Evolutionary conservation across 257 asterid genomes (phyloP).

Genomic region (Lycium barbarum): DNA sequence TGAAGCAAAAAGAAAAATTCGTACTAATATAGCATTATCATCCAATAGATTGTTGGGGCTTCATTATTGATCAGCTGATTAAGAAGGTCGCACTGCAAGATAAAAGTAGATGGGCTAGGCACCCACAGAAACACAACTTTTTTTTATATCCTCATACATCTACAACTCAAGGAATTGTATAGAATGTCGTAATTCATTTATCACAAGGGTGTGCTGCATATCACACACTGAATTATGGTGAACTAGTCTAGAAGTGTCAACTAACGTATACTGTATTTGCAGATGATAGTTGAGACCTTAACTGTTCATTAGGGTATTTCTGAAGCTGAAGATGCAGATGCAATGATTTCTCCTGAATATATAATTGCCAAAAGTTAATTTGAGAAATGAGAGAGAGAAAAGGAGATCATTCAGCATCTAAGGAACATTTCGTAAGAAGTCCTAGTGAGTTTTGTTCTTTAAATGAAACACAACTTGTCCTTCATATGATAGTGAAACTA

Average conservation of each 20-base stretch:
- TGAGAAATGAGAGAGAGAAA: too few species aligned
- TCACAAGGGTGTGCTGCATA: neutral
- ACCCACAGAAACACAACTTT: neutral
- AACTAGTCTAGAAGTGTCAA: neutral
- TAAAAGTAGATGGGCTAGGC: neutral
- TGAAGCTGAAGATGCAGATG: neutral
- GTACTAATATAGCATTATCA: neutral
- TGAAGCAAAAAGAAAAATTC: neutral
- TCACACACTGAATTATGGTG: conserved; percentile 2
- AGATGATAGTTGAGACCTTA: neutral
- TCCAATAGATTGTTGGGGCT: neutral
- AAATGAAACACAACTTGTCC: conserved; percentile 6
- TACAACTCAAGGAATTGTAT: neutral
- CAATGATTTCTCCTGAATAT: neutral
- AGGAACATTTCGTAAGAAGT: neutral
- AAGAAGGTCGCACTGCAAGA: neutral
- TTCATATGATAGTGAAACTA: neutral
- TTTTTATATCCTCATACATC: neutral
- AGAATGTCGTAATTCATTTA: neutral
- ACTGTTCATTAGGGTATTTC: neutral
- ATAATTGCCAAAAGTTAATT: neutral
- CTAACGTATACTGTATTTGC: neutral
- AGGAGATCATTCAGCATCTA: neutral
- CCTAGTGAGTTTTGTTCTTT: neutral
- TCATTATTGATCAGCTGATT: neutral